Conservation (phyloP, 2,329 filamentous ascomycete species). For the Alternaria gaisen region DNA sequence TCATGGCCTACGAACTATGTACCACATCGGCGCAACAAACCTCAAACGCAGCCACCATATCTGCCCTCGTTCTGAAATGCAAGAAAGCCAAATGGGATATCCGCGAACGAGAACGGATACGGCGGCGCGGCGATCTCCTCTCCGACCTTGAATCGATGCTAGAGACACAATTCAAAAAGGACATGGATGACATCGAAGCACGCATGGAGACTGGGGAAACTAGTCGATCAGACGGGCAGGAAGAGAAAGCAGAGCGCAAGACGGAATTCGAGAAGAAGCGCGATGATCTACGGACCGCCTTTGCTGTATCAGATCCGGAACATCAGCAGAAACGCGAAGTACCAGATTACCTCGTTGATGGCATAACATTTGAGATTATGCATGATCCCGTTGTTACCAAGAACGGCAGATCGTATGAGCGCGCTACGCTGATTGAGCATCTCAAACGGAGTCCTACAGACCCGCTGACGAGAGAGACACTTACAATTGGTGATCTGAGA, state of each 20-base stretch:
- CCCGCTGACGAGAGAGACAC: constrained; percentile 81
- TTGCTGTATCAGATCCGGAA: constrained; percentile 58
- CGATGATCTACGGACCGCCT: constrained; percentile 56
- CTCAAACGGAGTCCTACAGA: constrained; percentile 78
- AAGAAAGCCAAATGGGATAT: constrained; percentile 89
- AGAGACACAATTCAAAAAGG: constrained; percentile 45
- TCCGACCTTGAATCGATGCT: constrained; percentile 62
- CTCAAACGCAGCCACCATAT: constrained; percentile 75
- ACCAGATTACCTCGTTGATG: constrained; percentile 80
- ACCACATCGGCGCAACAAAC: constrained; percentile 65
- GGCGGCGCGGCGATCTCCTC: constrained; percentile 67
- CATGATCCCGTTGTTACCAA: constrained; percentile 76
- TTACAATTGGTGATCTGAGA: constrained; percentile 74
- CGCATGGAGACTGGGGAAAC: constrained; percentile 47
- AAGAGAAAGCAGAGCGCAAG: constrained; percentile 59
- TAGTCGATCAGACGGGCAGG: constrained; percentile 55
- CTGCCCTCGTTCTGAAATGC: constrained; percentile 75
- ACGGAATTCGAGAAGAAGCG: constrained; percentile 52
- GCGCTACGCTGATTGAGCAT: constrained; percentile 85
- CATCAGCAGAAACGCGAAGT: constrained; percentile 62
- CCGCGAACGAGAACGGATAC: constrained; percentile 68
- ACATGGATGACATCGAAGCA: constrained; percentile 52
- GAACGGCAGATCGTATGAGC: constrained; percentile 89
- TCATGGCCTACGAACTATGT: constrained; percentile 77
- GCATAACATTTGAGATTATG: constrained; percentile 78